Conservation (phyloP, 176 grass and related monocot species). For the Rhynchospora pubera region DNA sequence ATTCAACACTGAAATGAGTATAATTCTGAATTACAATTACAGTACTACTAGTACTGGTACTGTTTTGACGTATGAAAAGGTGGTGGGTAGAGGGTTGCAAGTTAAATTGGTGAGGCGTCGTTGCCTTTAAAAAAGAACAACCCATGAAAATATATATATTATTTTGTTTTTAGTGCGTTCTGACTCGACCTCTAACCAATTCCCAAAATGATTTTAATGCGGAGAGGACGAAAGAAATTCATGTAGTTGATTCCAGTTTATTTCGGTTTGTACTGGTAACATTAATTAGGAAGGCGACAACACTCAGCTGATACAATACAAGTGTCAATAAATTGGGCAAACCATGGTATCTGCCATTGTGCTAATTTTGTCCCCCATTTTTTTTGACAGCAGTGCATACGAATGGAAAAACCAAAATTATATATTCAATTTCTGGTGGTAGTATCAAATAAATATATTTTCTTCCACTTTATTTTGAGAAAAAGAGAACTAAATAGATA, state of each 20-base stretch:
- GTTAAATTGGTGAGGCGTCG: slow-evolving; percentile 16
- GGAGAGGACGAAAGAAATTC: not conserved
- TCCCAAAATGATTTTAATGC: not conserved
- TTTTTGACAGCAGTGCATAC: not conserved
- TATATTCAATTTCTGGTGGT: not conserved
- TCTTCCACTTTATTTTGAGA: too few relatives aligned
- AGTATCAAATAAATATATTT: not conserved
- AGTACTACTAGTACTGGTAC: too few relatives aligned
- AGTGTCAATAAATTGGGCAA: not conserved
- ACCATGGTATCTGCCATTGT: not conserved
- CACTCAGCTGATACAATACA: not conserved
- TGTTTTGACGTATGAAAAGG: not conserved
- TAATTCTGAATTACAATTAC: too few relatives aligned
- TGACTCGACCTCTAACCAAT: not conserved
- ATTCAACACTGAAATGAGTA: too few relatives aligned
- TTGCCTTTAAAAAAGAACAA: slow-evolving; percentile 9
- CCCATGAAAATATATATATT: not conserved
- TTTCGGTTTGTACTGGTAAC: not conserved
- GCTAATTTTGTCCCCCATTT: not conserved
- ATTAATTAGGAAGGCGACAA: not conserved
- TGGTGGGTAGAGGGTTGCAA: slow-evolving; percentile 22
- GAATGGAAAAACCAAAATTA: not conserved
- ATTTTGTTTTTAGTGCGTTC: not conserved
- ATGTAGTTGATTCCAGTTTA: not conserved
- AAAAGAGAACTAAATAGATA: too few relatives aligned